These are phyloP conservation scores for Beauveria rudraprayagi DNA, from an alignment of 2,329 filamentous ascomycete species.

Conservation along the genomic window DNA sequence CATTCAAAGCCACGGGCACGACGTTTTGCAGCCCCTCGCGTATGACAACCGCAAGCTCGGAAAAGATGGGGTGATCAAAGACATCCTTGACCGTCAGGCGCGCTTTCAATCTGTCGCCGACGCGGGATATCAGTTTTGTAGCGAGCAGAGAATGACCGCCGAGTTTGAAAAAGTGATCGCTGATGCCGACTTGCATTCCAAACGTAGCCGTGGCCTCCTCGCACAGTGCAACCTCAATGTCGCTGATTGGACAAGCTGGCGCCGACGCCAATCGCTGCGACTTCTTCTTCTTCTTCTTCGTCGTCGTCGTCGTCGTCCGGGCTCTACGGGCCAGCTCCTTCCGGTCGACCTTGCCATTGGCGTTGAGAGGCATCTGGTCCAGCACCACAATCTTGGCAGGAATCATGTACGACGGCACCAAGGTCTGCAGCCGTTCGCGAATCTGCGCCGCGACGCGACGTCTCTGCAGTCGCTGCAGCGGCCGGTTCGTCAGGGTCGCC, in stretches of 20 bases:
- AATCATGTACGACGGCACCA: conserved; percentile 20
- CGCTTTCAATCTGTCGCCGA: background rate
- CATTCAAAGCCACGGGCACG: no score
- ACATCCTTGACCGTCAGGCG: no score
- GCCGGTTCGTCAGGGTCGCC: background rate
- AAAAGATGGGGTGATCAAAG: no score
- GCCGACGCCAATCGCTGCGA: background rate
- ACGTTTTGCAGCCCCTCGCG: no score
- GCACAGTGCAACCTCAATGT: conserved; percentile 3
- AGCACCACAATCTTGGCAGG: conserved; percentile 17
- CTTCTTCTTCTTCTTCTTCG: no score
- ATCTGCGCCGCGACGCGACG: background rate
- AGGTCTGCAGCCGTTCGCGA: background rate
- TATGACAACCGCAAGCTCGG: no score
- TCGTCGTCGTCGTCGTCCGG: background rate
- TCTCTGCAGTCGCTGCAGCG: background rate
- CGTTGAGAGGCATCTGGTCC: conserved; percentile 20
- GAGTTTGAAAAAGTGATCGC: conserved; percentile 15
- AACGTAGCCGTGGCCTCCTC: conserved; percentile 11
- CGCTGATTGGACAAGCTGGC: background rate
- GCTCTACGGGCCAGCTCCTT: conserved; percentile 10
- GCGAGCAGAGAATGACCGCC: conserved; percentile 15
- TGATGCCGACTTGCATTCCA: conserved; percentile 9
- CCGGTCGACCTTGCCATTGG: conserved; percentile 20
- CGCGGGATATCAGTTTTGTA: background rate